Base-by-base conservation (phyloP, 192 early-diverging fungal genomes). In the Umbelopsis sp. region DNA sequence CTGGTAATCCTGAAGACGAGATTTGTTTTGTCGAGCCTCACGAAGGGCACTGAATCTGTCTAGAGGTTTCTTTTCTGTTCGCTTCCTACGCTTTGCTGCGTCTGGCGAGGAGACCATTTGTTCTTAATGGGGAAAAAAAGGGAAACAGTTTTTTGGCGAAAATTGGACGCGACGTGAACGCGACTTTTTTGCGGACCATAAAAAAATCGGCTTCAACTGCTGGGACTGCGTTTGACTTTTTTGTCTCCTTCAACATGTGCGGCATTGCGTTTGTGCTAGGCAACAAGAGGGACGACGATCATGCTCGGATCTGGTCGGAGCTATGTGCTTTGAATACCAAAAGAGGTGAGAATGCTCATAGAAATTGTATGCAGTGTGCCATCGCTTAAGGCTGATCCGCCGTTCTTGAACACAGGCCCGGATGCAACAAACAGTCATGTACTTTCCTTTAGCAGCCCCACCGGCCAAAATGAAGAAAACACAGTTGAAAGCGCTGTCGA, bases 231-330 rank as follows among this genome's bases (percentile, higher is more conserved):
- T 58, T 49, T 58, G 52, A 2, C 23, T 16, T 5, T 5, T 64
- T 20, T 41, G 46, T 49, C 10, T n/a, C 13, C 1, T 64, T 23
- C 44, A 7, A 30, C 55, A 87, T 88, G 86, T 88, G 86, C 51
- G 86, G 86, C 64, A 85, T 88, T 68, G 69, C 84, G n/a, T 84
- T 88, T 66, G 66, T 75, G 46, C 74, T 88, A 20, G 66, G 49
- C 18, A 41, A 46, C 15, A 48, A 22, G 35, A 51, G 67, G 23
- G 45, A 66, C 18, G 22, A 27, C 6, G 64, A 66, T 49, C 37
- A 71, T 0, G 21, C 20, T 16, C 70, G 44, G n/a, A 46, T 77
- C 12, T 85, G 86, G 84, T 46, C 69, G 11, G 68, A 70, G 20
- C 69, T 88, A 16, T 69, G 78, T 30, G 72, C 75, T 37, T 70